These are phyloP conservation scores for Fraxinus quadrangulata DNA, from an alignment of 257 asterid species.

Conservation along the genomic window DNA sequence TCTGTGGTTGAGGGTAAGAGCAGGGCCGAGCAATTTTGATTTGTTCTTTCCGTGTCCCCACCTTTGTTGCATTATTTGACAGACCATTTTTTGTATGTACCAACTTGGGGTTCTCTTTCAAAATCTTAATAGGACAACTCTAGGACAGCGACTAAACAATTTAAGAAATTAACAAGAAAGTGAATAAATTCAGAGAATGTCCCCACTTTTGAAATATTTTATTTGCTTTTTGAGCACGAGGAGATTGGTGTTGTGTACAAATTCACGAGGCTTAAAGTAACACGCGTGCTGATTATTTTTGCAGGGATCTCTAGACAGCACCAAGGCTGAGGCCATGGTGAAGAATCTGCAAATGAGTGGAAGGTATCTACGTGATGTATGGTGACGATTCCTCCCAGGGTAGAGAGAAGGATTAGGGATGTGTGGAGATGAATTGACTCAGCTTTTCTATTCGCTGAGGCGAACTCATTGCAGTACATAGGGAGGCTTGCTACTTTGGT, in stretches of 20 bases:
- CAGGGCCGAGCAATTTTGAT: background rate
- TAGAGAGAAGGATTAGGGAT: background rate
- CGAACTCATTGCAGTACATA: background rate
- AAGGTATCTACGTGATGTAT: slow-evolving; percentile 56
- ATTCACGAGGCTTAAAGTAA: background rate
- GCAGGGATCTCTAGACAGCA: slow-evolving; percentile 51
- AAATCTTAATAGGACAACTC: background rate
- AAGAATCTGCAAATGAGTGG: slow-evolving; percentile 50
- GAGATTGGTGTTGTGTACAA: background rate
- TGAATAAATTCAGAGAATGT: background rate
- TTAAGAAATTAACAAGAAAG: background rate
- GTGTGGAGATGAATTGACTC: background rate
- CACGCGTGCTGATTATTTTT: background rate
- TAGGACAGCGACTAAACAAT: background rate
- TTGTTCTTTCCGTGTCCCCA: slow-evolving; percentile 15
- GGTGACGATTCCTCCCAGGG: slow-evolving; percentile 28
- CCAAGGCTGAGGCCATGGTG: slow-evolving; percentile 52
- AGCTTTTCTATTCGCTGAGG: background rate
- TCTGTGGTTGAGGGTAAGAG: slow-evolving; percentile 13
- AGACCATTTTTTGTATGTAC: background rate
- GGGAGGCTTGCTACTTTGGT: background rate
- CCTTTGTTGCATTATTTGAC: background rate
- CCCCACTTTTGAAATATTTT: background rate
- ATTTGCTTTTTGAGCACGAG: background rate
- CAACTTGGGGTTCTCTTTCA: background rate